A percentile compares a stretch with the other conserved stretches of the same genome.
phyloP scores from a whole-genome alignment of 805 yeast genomes.

The Ogataea ganodermae region DNA sequence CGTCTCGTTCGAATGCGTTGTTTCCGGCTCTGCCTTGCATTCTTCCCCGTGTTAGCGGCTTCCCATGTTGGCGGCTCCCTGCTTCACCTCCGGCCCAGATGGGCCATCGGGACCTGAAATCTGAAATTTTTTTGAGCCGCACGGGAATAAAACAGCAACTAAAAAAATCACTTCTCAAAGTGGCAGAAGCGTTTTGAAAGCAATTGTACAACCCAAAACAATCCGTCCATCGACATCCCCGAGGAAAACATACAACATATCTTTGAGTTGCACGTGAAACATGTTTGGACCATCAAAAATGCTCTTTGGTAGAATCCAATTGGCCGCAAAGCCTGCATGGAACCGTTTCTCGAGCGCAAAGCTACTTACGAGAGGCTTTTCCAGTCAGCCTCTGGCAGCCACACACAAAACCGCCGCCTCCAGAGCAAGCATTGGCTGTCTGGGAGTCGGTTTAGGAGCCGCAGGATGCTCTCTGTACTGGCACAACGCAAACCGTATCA shows the following conservation, averaged over 20 bases:
- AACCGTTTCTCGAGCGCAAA: background rate
- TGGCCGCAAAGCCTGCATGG: background rate
- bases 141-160: background rate
- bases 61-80: too few species aligned
- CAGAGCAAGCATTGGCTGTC: constrained; percentile 5
- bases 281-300: constrained; percentile 11
- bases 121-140: constrained; percentile 3
- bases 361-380: background rate
- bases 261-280: background rate
- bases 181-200: background rate
- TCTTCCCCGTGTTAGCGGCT: too few species aligned
- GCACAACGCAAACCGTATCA: constrained; percentile 21
- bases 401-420: background rate
- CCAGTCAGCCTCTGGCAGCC: background rate
- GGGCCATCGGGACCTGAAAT: too few species aligned
- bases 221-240: background rate
- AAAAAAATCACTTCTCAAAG: background rate
- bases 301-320: constrained; percentile 1
- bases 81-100: too few species aligned
- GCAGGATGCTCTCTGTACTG: constrained; percentile 23
- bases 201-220: background rate
- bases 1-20: too few species aligned
- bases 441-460: constrained; percentile 25
- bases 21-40: too few species aligned
- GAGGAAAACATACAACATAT: background rate